Evolutionary conservation across 1,284 basidiomycete species (phyloP).

Genomic region (Cystobasidium sp.): DNA sequence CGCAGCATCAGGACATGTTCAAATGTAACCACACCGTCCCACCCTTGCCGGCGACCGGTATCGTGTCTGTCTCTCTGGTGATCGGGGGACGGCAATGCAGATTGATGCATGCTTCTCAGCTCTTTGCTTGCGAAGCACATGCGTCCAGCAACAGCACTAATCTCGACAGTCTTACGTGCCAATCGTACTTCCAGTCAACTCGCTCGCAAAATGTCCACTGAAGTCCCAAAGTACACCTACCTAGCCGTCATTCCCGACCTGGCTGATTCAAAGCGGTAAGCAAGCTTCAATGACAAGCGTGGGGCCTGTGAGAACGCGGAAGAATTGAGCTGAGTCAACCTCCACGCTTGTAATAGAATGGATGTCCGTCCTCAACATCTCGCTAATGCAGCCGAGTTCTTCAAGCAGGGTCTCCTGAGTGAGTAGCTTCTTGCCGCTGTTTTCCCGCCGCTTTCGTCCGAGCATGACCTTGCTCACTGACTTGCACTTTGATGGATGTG

Average conservation of each 20-base stretch:
- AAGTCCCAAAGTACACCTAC: slow-evolving; percentile 31
- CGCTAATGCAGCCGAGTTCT: slow-evolving; percentile 27
- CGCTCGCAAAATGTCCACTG: background rate
- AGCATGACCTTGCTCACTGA: background rate
- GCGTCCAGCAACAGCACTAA: background rate
- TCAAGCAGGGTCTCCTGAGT: slow-evolving; percentile 19
- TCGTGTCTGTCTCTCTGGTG: too few relatives aligned
- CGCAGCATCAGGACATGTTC: too few relatives aligned
- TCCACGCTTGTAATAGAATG: slow-evolving; percentile 13
- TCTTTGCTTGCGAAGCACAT: background rate
- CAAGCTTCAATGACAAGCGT: background rate
- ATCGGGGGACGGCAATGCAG: too few relatives aligned
- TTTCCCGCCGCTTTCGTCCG: background rate
- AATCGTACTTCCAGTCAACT: background rate
- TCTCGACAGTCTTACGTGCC: background rate
- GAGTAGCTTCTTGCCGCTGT: background rate
- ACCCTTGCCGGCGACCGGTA: too few relatives aligned
- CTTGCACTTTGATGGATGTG: background rate
- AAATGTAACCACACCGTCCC: too few relatives aligned
- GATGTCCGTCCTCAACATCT: slow-evolving; percentile 33
- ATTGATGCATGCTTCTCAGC: too few relatives aligned
- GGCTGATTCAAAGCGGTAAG: slow-evolving; percentile 23
- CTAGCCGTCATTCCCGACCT: slow-evolving; percentile 24
- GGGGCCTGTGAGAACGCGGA: background rate
- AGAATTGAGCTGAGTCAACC: background rate